Conservation (phyloP, 2,329 filamentous ascomycete genomes). For the Xylariales sp. region DNA sequence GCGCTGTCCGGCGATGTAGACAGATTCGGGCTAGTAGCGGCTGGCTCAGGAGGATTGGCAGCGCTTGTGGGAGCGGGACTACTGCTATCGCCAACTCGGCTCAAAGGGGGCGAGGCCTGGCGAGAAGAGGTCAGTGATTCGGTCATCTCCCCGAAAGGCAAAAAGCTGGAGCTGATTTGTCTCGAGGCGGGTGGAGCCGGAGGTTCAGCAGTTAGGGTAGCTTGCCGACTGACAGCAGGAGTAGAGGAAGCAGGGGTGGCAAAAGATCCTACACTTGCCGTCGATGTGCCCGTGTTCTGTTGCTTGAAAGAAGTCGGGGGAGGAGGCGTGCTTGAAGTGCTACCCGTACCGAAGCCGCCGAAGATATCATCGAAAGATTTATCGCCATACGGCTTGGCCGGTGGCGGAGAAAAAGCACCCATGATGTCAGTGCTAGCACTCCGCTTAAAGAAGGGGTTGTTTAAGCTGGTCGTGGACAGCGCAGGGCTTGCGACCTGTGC, state of each 20-base stretch:
- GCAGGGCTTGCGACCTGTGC: slow-evolving; percentile 64
- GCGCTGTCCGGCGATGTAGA: slow-evolving; percentile 27
- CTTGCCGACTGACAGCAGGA: slow-evolving; percentile 59
- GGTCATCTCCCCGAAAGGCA: slow-evolving; percentile 63
- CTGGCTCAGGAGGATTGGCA: slow-evolving; percentile 32
- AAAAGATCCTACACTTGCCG: slow-evolving; percentile 46
- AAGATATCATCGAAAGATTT: slow-evolving; percentile 84
- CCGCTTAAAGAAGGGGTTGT: slow-evolving; percentile 91
- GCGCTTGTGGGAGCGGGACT: slow-evolving; percentile 23
- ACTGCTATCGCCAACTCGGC: slow-evolving; percentile 46
- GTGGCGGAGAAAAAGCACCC: slow-evolving; percentile 46
- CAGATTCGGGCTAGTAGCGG: slow-evolving; percentile 29
- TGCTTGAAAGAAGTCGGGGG: slow-evolving; percentile 58
- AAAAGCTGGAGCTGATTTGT: slow-evolving; percentile 72
- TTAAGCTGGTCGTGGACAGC: slow-evolving; percentile 65
- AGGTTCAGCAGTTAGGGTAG: slow-evolving; percentile 52
- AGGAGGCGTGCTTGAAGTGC: slow-evolving; percentile 36
- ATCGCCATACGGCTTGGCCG: slow-evolving; percentile 43
- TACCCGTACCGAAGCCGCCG: slow-evolving; percentile 53
- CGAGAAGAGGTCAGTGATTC: slow-evolving; percentile 75
- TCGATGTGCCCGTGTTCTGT: slow-evolving; percentile 54
- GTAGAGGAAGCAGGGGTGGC: slow-evolving; percentile 54
- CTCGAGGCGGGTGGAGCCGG: slow-evolving; percentile 67
- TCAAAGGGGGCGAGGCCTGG: slow-evolving; percentile 69
- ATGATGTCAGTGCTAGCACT: slow-evolving; percentile 58